Percentiles rank a stretch among this genome's conserved stretches.
Evolutionary conservation across 140 eudicot genomes (phyloP).

Genomic region (Ambrosia hybrid): DNA sequence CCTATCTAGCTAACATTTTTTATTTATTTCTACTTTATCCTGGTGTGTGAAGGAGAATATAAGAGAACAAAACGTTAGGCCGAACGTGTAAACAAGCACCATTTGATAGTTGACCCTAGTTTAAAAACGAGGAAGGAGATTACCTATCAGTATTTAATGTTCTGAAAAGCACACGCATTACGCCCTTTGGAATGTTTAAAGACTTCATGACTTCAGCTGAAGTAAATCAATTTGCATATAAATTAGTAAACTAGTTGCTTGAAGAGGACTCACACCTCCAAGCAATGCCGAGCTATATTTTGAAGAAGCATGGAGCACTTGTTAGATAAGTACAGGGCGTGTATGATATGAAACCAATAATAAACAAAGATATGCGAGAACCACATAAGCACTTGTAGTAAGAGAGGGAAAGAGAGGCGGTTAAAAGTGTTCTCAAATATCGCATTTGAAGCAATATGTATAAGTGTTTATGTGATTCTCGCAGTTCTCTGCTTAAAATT

Average conservation of each 20-base stretch:
- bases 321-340: no score
- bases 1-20: background rate
- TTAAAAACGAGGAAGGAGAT: background rate
- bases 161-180: slow-evolving; percentile 75
- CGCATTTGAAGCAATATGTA: no score
- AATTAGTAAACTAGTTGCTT: background rate
- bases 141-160: slow-evolving; percentile 79
- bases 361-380: no score
- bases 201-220: slow-evolving; percentile 73
- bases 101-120: slow-evolving; percentile 1
- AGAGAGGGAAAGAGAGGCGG: no score
- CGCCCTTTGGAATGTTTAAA: slow-evolving; percentile 64
- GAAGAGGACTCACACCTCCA: background rate
- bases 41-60: no score
- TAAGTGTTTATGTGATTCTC: background rate
- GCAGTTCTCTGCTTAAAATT: no score
- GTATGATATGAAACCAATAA: no score
- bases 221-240: slow-evolving; percentile 7
- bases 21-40: no score
- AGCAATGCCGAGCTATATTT: background rate
- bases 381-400: no score
- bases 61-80: no score
- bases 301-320: no score
- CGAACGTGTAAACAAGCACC: background rate
- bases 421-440: no score